phyloP scores from a whole-genome alignment of 805 yeast species.

The Kodamaea laetipori region DNA sequence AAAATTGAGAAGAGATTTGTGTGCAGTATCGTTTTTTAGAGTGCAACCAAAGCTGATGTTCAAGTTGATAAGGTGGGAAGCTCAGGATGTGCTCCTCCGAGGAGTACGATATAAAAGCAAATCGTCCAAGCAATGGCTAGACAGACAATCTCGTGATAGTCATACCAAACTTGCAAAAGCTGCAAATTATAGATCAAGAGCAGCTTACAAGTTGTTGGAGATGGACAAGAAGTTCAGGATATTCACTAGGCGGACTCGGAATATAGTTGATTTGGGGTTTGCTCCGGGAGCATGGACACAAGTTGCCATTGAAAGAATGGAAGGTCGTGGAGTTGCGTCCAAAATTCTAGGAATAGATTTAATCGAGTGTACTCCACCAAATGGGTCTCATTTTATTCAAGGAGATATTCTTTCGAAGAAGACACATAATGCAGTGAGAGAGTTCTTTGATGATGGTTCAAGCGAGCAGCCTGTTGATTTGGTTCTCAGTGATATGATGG shows the following conservation, averaged over 20 bases:
- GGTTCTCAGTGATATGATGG: constrained; percentile 84
- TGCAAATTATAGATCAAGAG: constrained; percentile 72
- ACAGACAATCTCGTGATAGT: constrained; percentile 65
- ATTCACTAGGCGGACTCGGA: constrained; percentile 51
- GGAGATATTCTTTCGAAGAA: constrained; percentile 41
- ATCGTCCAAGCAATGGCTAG: constrained; percentile 73
- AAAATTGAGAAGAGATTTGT: constrained; percentile 6
- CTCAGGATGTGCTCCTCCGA: background rate
- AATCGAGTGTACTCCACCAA: constrained; percentile 37
- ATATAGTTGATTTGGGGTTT: constrained; percentile 74
- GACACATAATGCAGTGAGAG: constrained; percentile 60
- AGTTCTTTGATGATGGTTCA: constrained; percentile 40
- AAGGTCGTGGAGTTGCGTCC: constrained; percentile 12
- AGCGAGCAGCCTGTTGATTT: constrained; percentile 27
- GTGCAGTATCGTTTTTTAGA: background rate
- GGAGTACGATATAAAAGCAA: constrained; percentile 27
- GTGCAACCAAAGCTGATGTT: background rate
- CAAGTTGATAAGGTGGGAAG: background rate
- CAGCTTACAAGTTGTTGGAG: constrained; percentile 85
- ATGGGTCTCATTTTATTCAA: constrained; percentile 39
- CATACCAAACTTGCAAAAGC: constrained; percentile 68
- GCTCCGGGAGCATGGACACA: constrained; percentile 38
- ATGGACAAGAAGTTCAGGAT: constrained; percentile 64
- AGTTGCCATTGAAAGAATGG: constrained; percentile 24
- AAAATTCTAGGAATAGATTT: constrained; percentile 35